Evolutionary conservation across 2,329 filamentous ascomycete species (phyloP).

Genomic region (Metarhizium brunneum): DNA sequence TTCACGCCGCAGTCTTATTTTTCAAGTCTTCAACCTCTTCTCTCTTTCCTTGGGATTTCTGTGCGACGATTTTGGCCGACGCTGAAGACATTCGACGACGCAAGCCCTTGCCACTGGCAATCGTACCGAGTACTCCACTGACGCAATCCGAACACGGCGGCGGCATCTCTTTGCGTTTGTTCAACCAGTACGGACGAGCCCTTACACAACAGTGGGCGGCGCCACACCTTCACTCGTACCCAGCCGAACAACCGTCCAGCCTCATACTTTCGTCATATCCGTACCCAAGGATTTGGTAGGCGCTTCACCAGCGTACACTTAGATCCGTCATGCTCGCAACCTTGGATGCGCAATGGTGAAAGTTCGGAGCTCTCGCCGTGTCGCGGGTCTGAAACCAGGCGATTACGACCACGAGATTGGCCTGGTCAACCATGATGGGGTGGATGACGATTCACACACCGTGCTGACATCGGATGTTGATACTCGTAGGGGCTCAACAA

Average conservation of each 20-base stretch:
- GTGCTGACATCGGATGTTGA: slow-evolving; percentile 8
- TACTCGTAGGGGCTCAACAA: slow-evolving; percentile 4
- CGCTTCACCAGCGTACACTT: not conserved
- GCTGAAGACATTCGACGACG: not conserved
- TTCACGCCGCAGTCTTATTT: not conserved
- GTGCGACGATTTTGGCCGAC: not conserved
- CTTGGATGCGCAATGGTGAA: slow-evolving; percentile 19
- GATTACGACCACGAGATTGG: slow-evolving; percentile 65
- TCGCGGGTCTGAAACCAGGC: slow-evolving; percentile 42
- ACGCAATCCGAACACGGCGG: not conserved
- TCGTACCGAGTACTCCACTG: not conserved
- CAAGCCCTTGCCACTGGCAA: not conserved
- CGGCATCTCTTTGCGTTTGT: not conserved
- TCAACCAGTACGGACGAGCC: not conserved
- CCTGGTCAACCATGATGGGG: slow-evolving; percentile 48
- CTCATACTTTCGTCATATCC: not conserved
- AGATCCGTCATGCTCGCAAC: slow-evolving; percentile 12
- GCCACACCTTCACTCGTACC: not conserved
- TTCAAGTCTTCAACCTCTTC: not conserved
- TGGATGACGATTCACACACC: slow-evolving; percentile 10
- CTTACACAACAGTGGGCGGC: not conserved
- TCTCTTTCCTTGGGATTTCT: not conserved
- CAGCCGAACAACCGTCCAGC: not conserved
- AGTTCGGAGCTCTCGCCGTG: slow-evolving; percentile 44
- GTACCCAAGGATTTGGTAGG: not conserved